Percentiles rank a stretch among this genome's conserved stretches.
Conservation (phyloP, 2,329 filamentous ascomycete species). For the Cytospora mali region DNA sequence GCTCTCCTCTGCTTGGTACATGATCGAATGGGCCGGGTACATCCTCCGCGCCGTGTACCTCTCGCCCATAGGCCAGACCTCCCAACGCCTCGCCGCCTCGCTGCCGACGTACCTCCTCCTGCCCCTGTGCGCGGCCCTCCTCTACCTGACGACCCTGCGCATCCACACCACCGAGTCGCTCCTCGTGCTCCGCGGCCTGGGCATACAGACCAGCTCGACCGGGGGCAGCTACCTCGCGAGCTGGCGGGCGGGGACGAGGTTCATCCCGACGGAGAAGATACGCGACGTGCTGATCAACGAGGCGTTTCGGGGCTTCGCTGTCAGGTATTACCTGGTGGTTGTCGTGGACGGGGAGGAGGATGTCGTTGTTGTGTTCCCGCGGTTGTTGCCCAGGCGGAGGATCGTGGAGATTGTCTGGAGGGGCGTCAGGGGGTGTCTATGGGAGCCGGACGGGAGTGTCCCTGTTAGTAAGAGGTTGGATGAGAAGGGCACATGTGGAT, state of each 20-base stretch:
- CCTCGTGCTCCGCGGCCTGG: constrained; percentile 83
- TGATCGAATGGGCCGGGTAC: constrained; percentile 34
- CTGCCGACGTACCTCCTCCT: constrained; percentile 46
- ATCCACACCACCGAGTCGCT: constrained; percentile 75
- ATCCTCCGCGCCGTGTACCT: constrained; percentile 34
- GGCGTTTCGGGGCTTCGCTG: constrained; percentile 89
- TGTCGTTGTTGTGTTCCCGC: constrained; percentile 92
- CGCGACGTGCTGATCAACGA: constrained; percentile 94
- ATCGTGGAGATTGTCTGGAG: constrained; percentile 91
- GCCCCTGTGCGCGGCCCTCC: constrained; percentile 39
- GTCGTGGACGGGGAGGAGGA: constrained; percentile 88
- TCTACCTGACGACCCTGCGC: constrained; percentile 50
- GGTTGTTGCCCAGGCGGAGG: constrained; percentile 69
- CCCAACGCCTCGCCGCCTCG: constrained; percentile 37
- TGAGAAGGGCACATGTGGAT: constrained; percentile 34
- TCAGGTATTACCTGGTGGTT: constrained; percentile 85
- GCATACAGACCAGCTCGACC: constrained; percentile 82
- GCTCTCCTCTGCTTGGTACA: constrained; percentile 21
- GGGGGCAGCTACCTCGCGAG: constrained; percentile 65
- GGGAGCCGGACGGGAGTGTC: constrained; percentile 54
- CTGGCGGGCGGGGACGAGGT: constrained; percentile 47
- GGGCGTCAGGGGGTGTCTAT: constrained; percentile 79
- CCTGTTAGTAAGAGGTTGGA: constrained; percentile 32
- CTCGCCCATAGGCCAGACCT: constrained; percentile 39
- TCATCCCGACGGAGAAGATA: constrained; percentile 89